phyloP scores from a whole-genome alignment of 257 asterid species.

The Coffea canephora region DNA sequence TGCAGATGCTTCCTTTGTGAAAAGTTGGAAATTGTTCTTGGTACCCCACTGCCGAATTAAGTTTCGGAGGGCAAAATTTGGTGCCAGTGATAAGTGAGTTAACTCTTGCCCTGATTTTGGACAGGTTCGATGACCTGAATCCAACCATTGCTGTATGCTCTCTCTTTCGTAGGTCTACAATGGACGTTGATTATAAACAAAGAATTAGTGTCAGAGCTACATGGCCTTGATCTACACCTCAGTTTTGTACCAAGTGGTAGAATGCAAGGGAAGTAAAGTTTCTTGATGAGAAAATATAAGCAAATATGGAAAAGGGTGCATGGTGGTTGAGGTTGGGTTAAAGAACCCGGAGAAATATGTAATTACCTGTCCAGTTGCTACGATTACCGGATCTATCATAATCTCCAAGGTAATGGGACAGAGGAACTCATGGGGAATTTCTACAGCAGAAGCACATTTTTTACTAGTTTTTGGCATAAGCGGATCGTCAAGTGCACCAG shows the following conservation, averaged over 20 bases:
- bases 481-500: constrained; percentile 24
- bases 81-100: constrained; percentile 53
- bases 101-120: constrained; percentile 75
- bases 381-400: constrained; percentile 87
- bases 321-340: background rate
- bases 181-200: background rate
- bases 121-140: constrained; percentile 58
- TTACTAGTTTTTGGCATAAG: constrained; percentile 25
- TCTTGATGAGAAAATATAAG: background rate
- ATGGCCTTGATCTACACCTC: background rate
- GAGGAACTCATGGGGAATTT: constrained; percentile 73
- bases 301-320: background rate
- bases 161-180: constrained; percentile 82
- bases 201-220: background rate
- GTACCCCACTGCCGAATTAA: constrained; percentile 73
- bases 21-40: constrained; percentile 53
- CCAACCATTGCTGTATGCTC: constrained; percentile 77
- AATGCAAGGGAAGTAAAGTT: too few species aligned
- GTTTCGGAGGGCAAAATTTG: constrained; percentile 75
- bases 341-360: background rate
- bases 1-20: constrained; percentile 26
- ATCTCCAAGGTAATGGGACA: constrained; percentile 88
- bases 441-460: constrained; percentile 31
- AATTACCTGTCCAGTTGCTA: constrained; percentile 85
- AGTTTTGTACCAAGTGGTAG: background rate